Evolutionary conservation across 1,139 yeast genomes (phyloP).

Genomic region (Nematodospora anomalae): DNA sequence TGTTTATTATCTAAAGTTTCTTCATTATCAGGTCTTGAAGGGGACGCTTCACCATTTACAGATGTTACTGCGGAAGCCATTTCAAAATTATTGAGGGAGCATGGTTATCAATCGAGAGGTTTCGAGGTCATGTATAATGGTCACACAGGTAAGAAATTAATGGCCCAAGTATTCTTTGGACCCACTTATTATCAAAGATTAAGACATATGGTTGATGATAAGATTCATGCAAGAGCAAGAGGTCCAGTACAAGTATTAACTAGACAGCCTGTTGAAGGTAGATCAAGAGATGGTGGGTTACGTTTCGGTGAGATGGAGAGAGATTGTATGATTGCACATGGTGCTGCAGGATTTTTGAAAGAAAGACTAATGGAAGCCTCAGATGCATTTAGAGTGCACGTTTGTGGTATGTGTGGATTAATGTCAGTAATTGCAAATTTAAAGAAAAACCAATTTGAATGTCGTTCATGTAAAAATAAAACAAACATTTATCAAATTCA

Average conservation of each 20-base stretch:
- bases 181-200: slow-evolving; percentile 98
- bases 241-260: slow-evolving; percentile 98
- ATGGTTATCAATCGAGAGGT: slow-evolving; percentile 97
- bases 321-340: slow-evolving; percentile 99
- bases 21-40: slow-evolving; percentile 91
- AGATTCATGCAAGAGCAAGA: slow-evolving; percentile 98
- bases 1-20: slow-evolving; percentile 95
- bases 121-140: slow-evolving; percentile 98
- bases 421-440: slow-evolving; percentile 97
- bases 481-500: slow-evolving; percentile 97
- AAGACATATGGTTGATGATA: slow-evolving; percentile 99
- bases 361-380: slow-evolving; percentile 99
- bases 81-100: slow-evolving; percentile 85
- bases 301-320: slow-evolving; percentile 99
- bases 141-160: slow-evolving; percentile 94
- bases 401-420: slow-evolving; percentile 97
- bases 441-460: slow-evolving; percentile 95
- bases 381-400: slow-evolving; percentile 96
- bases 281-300: slow-evolving; percentile 98
- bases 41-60: slow-evolving; percentile 98
- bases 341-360: slow-evolving; percentile 96
- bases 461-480: slow-evolving; percentile 97
- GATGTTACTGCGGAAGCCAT: slow-evolving; percentile 98
- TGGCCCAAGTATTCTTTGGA: slow-evolving; percentile 98
- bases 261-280: slow-evolving; percentile 99